phyloP scores from a whole-genome alignment of 108 stramenopile species.

The Nannochloropsis salina region DNA sequence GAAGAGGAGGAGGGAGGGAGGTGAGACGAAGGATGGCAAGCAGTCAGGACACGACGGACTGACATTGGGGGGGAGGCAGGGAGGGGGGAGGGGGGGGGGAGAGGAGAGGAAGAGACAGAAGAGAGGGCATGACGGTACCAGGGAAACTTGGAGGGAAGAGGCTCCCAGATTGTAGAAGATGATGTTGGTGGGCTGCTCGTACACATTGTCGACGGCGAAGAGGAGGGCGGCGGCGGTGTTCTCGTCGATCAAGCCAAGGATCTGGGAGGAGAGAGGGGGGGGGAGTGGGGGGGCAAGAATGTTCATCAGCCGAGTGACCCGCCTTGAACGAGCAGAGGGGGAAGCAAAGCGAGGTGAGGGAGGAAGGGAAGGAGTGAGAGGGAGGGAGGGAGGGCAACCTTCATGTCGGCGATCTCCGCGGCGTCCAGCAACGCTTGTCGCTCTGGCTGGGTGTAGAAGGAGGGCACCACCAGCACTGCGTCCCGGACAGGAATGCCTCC shows the following conservation, averaged over 20 bases:
- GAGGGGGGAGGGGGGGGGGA: neutral
- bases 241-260: conserved; percentile 86
- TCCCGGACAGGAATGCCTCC: conserved; percentile 70
- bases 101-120: neutral
- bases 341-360: neutral
- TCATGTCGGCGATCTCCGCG: conserved; percentile 84
- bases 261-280: neutral
- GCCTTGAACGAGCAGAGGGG: neutral
- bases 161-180: conserved; percentile 99
- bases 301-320: neutral
- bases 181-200: conserved; percentile 67
- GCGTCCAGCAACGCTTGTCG: conserved; percentile 84
- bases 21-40: neutral
- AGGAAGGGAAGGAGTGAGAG: conserved; percentile 21
- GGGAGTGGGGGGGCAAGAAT: neutral
- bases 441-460: conserved; percentile 88
- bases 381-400: conserved; percentile 54
- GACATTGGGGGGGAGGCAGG: neutral
- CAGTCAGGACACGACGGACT: neutral
- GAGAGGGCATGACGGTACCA: neutral
- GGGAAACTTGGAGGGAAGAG: conserved; percentile 69
- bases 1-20: neutral
- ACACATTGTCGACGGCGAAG: conserved; percentile 87
- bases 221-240: conserved; percentile 95
- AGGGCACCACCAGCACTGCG: conserved; percentile 89